phyloP scores from a whole-genome alignment of 148 eudicot species.

The Salicornia ramosissima region DNA sequence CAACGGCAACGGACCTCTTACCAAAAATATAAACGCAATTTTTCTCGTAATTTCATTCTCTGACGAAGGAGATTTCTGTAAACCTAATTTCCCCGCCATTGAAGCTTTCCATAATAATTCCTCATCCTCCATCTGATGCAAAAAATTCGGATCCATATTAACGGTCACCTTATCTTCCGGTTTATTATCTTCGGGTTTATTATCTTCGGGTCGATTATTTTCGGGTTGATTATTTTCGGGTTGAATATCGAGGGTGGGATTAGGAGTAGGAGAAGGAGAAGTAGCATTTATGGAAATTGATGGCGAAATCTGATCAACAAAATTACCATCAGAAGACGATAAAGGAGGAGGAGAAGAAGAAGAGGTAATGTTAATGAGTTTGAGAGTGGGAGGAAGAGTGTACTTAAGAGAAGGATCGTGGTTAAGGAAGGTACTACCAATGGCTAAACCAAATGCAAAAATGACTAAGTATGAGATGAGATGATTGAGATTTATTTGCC shows the following conservation, averaged over 20 bases:
- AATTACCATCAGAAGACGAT: too few relatives aligned
- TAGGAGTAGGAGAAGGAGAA: neutral
- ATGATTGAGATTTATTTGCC: constrained; percentile 31
- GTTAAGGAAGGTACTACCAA: constrained; percentile 38
- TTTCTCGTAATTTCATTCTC: constrained; percentile 27
- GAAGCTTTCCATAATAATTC: constrained; percentile 59
- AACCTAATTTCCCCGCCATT: constrained; percentile 28
- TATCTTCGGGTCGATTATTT: neutral
- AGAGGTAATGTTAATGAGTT: constrained; percentile 3
- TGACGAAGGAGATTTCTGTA: constrained; percentile 12
- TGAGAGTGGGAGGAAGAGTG: constrained; percentile 1
- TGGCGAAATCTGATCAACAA: neutral
- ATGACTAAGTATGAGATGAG: constrained; percentile 40
- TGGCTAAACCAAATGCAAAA: constrained; percentile 46
- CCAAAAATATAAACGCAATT: constrained; percentile 73
- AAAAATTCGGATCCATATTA: neutral
- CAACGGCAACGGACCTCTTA: constrained; percentile 52
- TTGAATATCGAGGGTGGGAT: too few relatives aligned
- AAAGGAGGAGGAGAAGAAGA: neutral
- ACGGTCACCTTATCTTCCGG: too few relatives aligned
- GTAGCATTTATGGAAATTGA: neutral
- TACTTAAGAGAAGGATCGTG: constrained; percentile 28
- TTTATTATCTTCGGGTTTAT: neutral
- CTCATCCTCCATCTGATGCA: constrained; percentile 35
- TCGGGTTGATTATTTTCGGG: neutral